Conservation (phyloP, 1,284 basidiomycete species). For the Coriolopsis trogii region DNA sequence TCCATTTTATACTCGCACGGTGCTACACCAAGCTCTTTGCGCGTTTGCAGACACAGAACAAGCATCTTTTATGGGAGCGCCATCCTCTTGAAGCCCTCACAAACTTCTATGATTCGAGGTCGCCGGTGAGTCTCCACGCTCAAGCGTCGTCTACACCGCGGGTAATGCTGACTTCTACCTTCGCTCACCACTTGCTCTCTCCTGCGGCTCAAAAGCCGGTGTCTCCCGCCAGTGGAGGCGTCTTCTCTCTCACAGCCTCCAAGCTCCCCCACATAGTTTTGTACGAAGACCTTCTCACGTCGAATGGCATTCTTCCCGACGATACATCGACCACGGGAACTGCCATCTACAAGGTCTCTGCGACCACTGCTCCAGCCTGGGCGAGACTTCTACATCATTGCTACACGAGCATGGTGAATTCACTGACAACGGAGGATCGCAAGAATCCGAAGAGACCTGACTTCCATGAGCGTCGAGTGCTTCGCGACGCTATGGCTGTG, state of each 20-base stretch:
- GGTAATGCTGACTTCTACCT: neutral
- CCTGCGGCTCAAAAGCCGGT: no score
- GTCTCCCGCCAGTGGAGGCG: no score
- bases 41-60: neutral
- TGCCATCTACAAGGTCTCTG: neutral
- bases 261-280: neutral
- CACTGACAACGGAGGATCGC: neutral
- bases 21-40: slow-evolving; percentile 2
- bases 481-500: neutral
- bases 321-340: no score
- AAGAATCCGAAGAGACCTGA: neutral
- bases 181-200: neutral
- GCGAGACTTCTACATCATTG: neutral
- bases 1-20: neutral
- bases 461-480: neutral
- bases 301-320: neutral
- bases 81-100: neutral
- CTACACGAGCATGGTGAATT: neutral
- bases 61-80: neutral
- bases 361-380: neutral
- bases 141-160: neutral
- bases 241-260: neutral
- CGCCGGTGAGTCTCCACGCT: neutral
- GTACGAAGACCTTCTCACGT: neutral
- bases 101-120: neutral